Percentiles rank a stretch among this genome's conserved stretches.
These are phyloP conservation scores for Diaporthe australafricana DNA, from an alignment of 2,329 filamentous ascomycete species.

Conservation along the genomic window DNA sequence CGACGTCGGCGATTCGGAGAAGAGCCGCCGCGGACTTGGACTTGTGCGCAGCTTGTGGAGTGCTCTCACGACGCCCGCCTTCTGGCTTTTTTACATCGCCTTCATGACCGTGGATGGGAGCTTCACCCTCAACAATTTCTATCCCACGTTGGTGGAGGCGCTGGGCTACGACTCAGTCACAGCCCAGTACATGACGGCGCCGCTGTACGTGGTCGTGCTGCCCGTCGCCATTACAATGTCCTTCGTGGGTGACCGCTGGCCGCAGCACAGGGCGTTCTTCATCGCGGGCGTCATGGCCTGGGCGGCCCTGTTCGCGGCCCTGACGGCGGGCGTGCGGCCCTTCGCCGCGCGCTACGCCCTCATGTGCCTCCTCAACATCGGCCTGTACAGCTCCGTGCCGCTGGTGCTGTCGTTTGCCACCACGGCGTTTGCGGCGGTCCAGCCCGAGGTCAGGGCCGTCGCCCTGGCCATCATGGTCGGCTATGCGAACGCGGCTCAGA, in stretches of 20 bases:
- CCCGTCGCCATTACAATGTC: neutral
- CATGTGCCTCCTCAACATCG: constrained; percentile 10
- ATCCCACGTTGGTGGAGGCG: constrained; percentile 58
- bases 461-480: neutral
- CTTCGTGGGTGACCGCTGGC: constrained; percentile 7
- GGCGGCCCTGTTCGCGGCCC: neutral
- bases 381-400: neutral
- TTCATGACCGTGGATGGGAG: constrained; percentile 38
- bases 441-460: neutral
- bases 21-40: neutral
- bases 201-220: constrained; percentile 36
- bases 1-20: constrained; percentile 1
- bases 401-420: constrained; percentile 7
- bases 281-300: neutral
- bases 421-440: neutral
- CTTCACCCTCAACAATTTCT: constrained; percentile 60
- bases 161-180: constrained; percentile 56
- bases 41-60: neutral
- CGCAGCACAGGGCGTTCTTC: neutral
- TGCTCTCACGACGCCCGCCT: neutral
- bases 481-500: constrained; percentile 1
- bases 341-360: neutral
- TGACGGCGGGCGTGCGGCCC: neutral
- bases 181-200: constrained; percentile 55
- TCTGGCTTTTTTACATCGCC: neutral